Evolutionary conservation across 208 protist species (phyloP).

Genomic region (Crithidia mellificae): DNA sequence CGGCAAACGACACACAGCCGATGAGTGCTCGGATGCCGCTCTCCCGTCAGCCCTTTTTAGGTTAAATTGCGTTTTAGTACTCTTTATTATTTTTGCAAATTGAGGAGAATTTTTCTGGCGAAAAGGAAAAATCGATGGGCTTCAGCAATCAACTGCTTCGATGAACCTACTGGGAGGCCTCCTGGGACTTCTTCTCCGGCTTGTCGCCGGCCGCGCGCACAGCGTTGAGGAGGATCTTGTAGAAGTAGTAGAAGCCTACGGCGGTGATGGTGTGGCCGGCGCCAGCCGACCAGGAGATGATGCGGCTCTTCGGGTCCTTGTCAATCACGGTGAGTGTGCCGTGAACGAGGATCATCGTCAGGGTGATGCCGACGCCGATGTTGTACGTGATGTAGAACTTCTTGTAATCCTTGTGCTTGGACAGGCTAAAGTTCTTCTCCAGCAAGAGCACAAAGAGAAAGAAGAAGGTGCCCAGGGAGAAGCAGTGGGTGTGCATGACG

Average conservation of each 20-base stretch:
- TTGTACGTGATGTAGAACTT: slow-evolving; percentile 70
- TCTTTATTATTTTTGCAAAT: not conserved
- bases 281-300: slow-evolving; percentile 47
- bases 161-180: slow-evolving; percentile 3
- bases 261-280: slow-evolving; percentile 49
- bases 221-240: slow-evolving; percentile 42
- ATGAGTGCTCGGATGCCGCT: not conserved
- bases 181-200: slow-evolving; percentile 18
- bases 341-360: slow-evolving; percentile 57
- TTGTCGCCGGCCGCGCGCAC: slow-evolving; percentile 23
- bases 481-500: slow-evolving; percentile 66
- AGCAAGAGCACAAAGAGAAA: slow-evolving; percentile 57
- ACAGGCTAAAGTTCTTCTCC: slow-evolving; percentile 56
- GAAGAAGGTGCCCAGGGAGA: slow-evolving; percentile 64
- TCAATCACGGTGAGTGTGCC: slow-evolving; percentile 54
- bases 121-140: too few species aligned
- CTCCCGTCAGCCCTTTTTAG: not conserved
- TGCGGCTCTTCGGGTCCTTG: slow-evolving; percentile 39
- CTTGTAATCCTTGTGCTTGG: slow-evolving; percentile 54
- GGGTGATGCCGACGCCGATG: slow-evolving; percentile 58
- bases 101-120: too few species aligned
- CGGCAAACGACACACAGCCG: not conserved
- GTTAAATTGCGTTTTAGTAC: not conserved
- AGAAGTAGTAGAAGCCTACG: slow-evolving; percentile 60
- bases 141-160: too few species aligned